Conservation (phyloP, 768 basidiomycete genomes). For the Udeniomyces megalosporus region DNA sequence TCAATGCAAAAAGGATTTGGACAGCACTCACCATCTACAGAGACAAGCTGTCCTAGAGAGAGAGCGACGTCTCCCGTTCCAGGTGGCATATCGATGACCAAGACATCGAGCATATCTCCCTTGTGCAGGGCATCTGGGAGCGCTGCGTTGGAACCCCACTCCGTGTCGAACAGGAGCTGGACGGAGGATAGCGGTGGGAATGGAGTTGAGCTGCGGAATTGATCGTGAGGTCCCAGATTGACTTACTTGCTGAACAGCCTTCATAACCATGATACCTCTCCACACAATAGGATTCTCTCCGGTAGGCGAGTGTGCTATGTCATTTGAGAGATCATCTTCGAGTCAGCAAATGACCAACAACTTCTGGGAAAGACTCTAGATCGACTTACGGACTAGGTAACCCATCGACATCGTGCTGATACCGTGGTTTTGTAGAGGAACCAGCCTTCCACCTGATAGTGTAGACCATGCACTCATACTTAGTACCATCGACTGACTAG, state of each 20-base stretch:
- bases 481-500: neutral
- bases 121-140: slow-evolving; percentile 4
- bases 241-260: slow-evolving; percentile 68
- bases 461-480: neutral
- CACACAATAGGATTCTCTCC: slow-evolving; percentile 72
- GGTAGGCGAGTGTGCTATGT: slow-evolving; percentile 36
- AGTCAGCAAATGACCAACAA: neutral
- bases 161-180: slow-evolving; percentile 74
- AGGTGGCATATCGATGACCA: slow-evolving; percentile 91
- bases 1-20: neutral
- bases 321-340: neutral
- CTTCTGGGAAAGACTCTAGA: neutral
- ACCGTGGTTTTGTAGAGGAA: slow-evolving; percentile 75
- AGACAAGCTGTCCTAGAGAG: slow-evolving; percentile 71
- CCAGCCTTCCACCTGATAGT: slow-evolving; percentile 49
- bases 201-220: neutral
- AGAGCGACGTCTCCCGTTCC: slow-evolving; percentile 93
- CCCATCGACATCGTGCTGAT: slow-evolving; percentile 95
- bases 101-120: slow-evolving; percentile 51
- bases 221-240: neutral
- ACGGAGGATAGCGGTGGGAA: neutral
- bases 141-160: slow-evolving; percentile 40
- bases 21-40: slow-evolving; percentile 55
- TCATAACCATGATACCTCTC: slow-evolving; percentile 96
- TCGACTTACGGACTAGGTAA: slow-evolving; percentile 47